phyloP scores from a whole-genome alignment of 2,329 filamentous ascomycete species.

The Stemphylium vesicarium region DNA sequence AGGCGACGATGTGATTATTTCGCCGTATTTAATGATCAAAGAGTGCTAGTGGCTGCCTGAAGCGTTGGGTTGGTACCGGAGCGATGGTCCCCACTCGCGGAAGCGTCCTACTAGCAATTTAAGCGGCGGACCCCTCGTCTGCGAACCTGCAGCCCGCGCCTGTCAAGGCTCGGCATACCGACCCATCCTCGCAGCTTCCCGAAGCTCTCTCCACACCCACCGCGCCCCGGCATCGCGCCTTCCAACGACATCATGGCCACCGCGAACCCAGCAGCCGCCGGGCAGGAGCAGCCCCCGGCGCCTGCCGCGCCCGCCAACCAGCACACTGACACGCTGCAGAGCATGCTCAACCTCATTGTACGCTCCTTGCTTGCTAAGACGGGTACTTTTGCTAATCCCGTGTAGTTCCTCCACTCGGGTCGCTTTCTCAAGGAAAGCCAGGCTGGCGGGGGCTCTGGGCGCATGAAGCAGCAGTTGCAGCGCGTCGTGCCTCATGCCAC shows the following conservation, averaged over 20 bases:
- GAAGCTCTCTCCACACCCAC: neutral
- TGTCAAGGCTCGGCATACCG: slow-evolving; percentile 13
- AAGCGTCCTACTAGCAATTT: slow-evolving; percentile 13
- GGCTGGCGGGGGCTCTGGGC: slow-evolving; percentile 34
- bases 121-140: slow-evolving; percentile 20
- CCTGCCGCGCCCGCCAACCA: slow-evolving; percentile 19
- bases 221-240: neutral
- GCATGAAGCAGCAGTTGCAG: slow-evolving; percentile 42
- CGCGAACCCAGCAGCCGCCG: slow-evolving; percentile 13
- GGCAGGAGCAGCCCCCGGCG: slow-evolving; percentile 14
- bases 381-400: slow-evolving; percentile 14
- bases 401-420: slow-evolving; percentile 53
- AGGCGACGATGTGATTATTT: neutral
- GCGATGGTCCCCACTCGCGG: slow-evolving; percentile 2
- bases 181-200: slow-evolving; percentile 12
- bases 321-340: slow-evolving; percentile 54
- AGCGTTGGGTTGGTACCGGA: slow-evolving; percentile 6
- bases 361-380: slow-evolving; percentile 19
- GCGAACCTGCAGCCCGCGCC: slow-evolving; percentile 18
- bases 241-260: slow-evolving; percentile 18
- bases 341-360: slow-evolving; percentile 57
- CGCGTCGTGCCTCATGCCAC: slow-evolving; percentile 51
- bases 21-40: slow-evolving; percentile 11
- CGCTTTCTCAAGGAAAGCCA: slow-evolving; percentile 54
- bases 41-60: slow-evolving; percentile 16